These are phyloP conservation scores for Eucalyptus curtisii DNA, from an alignment of 345 rosid species.

Conservation along the genomic window DNA sequence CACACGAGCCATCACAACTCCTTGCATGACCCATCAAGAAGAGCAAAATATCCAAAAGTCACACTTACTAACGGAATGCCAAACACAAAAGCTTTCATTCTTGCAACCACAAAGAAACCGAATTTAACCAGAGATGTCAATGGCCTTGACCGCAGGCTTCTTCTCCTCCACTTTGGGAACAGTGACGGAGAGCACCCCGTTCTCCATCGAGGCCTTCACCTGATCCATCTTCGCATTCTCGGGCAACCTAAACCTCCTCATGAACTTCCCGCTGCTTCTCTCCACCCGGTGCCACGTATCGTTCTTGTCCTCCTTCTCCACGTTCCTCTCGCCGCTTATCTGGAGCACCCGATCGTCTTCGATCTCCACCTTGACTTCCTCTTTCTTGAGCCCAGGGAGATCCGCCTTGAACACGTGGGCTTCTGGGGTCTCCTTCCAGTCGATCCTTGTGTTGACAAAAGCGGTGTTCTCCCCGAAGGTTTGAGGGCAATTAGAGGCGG, in stretches of 20 bases:
- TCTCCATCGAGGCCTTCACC: slow-evolving; percentile 10
- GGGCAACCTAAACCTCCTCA: slow-evolving; percentile 8
- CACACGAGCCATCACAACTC: not conserved
- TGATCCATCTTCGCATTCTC: slow-evolving; percentile 2
- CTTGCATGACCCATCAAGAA: not conserved
- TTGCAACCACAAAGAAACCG: too few relatives aligned
- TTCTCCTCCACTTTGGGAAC: slow-evolving; percentile 7
- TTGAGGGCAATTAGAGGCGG: not conserved
- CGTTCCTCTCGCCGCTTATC: slow-evolving; percentile 9
- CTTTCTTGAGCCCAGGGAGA: slow-evolving; percentile 15
- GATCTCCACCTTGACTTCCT: slow-evolving; percentile 9
- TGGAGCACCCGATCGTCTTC: slow-evolving; percentile 12
- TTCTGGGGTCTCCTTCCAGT: slow-evolving; percentile 14
- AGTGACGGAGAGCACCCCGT: slow-evolving; percentile 6
- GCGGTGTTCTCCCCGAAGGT: not conserved
- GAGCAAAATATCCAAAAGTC: not conserved
- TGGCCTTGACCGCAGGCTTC: not conserved
- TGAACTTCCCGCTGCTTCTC: slow-evolving; percentile 8
- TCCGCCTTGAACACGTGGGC: slow-evolving; percentile 9
- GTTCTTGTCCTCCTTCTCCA: slow-evolving; percentile 12
- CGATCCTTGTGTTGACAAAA: not conserved
- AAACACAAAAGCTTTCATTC: not conserved
- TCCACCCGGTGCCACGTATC: slow-evolving; percentile 12
- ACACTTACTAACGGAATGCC: not conserved
- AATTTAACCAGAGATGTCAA: slow-evolving; percentile 5